Base-by-base conservation (phyloP, 2,329 filamentous ascomycete species). In the Beauveria sp. region DNA sequence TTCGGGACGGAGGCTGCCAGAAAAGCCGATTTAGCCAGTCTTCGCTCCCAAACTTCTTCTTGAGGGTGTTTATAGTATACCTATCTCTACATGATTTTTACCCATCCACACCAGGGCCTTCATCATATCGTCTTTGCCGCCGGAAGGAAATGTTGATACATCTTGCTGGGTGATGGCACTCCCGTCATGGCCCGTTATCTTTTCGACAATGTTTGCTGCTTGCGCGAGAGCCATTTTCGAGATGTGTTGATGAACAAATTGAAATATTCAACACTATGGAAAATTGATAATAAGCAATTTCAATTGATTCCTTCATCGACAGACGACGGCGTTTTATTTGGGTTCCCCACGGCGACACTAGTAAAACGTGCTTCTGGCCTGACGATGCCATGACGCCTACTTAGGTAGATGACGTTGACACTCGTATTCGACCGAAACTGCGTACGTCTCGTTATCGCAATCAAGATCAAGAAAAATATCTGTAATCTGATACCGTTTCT, bases 81-180 rank as follows among this genome's bases (percentile, higher is more conserved):
- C 76, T 20, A 96, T 78, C 69, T 89, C 75, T 52, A 96, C 90
- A 34, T 79, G 84, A 68, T 92, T 90, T 78, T 93, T 94, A 57
- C 89, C 89, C 73, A 88, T 85, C 91, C 91, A 96, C 2, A 83
- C 83, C 16, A 96, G 75, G 0, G 91, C 92, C 72, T 90, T 88
- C 89, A 96, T 94, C 18, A 75, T 88, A 67, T 86, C 82, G 5
- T 72, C 76, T 3, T 73, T 75, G 62, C 87, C 79, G 5, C 77
- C 77, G 89, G 65, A 86, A 86, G 63, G 82, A 77, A 54, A 62
- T 12, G 46, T 40, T n/a, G 60, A 62, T 53, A 93, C 78, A 68
- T 94, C 86, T 64, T 93, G 90, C 18, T 80, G 75, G 1, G 84
- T 89, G 57, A 81, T 78, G 20, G 85, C 80, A 67, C 87, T 87